Conservation (phyloP, 192 early-diverging fungal genomes). For the Helicostylum pulchrum region DNA sequence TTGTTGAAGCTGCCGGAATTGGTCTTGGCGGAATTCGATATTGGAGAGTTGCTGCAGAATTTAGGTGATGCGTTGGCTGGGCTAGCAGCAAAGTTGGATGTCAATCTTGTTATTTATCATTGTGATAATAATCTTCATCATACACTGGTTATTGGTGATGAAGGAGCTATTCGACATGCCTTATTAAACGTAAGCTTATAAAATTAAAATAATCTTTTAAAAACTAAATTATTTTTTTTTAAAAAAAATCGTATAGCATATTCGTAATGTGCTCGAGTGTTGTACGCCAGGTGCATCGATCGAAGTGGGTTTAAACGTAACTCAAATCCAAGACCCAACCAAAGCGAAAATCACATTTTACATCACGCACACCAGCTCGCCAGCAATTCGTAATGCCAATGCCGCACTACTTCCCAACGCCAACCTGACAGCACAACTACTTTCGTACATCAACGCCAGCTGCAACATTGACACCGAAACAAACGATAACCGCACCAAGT, state of each 20-base stretch:
- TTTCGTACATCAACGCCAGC: slow-evolving; percentile 17
- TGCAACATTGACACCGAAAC: neutral
- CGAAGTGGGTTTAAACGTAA: slow-evolving; percentile 49
- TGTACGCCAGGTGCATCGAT: slow-evolving; percentile 47
- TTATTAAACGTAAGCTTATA: slow-evolving; percentile 47
- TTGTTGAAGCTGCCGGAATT: slow-evolving; percentile 19
- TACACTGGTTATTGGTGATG: slow-evolving; percentile 49
- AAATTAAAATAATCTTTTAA: too few relatives aligned
- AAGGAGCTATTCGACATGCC: slow-evolving; percentile 48
- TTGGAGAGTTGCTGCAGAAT: slow-evolving; percentile 53
- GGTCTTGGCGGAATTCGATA: slow-evolving; percentile 43
- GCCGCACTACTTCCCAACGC: slow-evolving; percentile 22
- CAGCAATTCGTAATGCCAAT: neutral
- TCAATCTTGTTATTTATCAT: slow-evolving; percentile 57
- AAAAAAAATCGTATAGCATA: slow-evolving; percentile 34
- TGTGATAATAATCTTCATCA: slow-evolving; percentile 51
- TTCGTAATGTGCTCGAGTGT: slow-evolving; percentile 48
- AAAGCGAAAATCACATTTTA: slow-evolving; percentile 18
- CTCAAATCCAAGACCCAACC: neutral
- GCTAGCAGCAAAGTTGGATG: slow-evolving; percentile 45
- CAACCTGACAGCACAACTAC: slow-evolving; percentile 27
- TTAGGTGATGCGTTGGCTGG: slow-evolving; percentile 59
- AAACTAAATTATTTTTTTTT: slow-evolving; percentile 7
- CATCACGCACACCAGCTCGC: slow-evolving; percentile 19
- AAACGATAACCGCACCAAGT: slow-evolving; percentile 14